Base-by-base conservation (phyloP, 768 basidiomycete genomes). In the Nidularia sp. region DNA sequence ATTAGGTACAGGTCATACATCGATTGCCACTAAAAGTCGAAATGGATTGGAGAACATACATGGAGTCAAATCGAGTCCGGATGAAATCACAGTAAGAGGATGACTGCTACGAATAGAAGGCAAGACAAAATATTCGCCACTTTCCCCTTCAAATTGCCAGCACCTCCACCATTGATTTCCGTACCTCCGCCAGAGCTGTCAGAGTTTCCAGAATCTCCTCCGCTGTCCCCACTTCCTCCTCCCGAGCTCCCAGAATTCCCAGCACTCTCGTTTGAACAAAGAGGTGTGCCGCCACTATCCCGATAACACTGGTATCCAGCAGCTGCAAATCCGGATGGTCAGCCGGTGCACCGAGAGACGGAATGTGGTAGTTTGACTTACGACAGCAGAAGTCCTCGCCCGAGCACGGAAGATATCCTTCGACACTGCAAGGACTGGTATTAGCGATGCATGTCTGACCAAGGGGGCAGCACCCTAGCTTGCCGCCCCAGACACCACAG, bases 371-470 rank as follows among this genome's bases (percentile, higher is more conserved):
- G 39, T 9, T 22, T 31, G 4, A 57, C 60, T 44, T 53, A 61
- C 60, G 61, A 53, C 60, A 62, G 48, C 61, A 62, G 55, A 62
- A 62, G 49, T 53, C 48, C 36, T 58, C 55, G 8, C 52, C 53
- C n/a, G 57, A 41, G 45, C 61, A 61, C 10, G 43, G 44, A 15
- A 55, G 33, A 45, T 62, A 55, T 4, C 53, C 54, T 42, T 52
- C 29, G 25, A 52, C 57, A 5, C 31, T 39, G 33, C 60, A 63
- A 13, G 51, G 48, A 41, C 56, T 49, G 18, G 48, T 47, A 45
- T 59, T 55, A 1, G 54, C 51, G 9, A 53, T 56, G 31, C 62
- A 63, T 6, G 47, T 63, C 42, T 50, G 33, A 6, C 60, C 60
- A 15, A 51, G 53, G 6, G 58, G 50, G 47, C 62, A 63, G 35